phyloP scores from a whole-genome alignment of 1,139 yeast species.

The Yamadazyma friedrichii region DNA sequence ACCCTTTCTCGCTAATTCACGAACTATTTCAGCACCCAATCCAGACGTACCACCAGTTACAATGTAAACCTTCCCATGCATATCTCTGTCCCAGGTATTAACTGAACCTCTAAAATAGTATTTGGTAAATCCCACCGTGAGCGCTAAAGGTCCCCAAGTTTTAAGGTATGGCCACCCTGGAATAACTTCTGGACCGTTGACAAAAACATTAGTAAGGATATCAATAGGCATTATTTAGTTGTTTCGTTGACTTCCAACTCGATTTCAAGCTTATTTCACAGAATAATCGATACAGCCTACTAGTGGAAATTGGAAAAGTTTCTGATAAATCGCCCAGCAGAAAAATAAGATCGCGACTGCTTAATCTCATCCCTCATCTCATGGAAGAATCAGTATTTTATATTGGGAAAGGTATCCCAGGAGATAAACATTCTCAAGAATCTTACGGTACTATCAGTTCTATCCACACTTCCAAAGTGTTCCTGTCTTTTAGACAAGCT shows the following conservation, averaged over 20 bases:
- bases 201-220: conserved; percentile 60
- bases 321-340: neutral
- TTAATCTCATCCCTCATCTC: conserved; percentile 8
- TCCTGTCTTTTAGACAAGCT: conserved; percentile 55
- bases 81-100: conserved; percentile 88
- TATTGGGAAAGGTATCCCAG: conserved; percentile 48
- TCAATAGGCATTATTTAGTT: conserved; percentile 91
- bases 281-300: too few relatives aligned
- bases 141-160: conserved; percentile 37
- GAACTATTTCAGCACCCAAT: conserved; percentile 73
- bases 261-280: too few relatives aligned
- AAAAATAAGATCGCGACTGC: neutral
- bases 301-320: neutral
- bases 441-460: conserved; percentile 51
- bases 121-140: conserved; percentile 47
- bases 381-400: conserved; percentile 67
- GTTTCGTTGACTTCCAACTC: too few relatives aligned
- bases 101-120: conserved; percentile 73
- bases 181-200: conserved; percentile 67
- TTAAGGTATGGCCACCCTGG: conserved; percentile 71
- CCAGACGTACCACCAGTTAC: conserved; percentile 88
- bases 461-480: conserved; percentile 49
- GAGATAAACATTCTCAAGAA: conserved; percentile 47
- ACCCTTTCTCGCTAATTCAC: conserved; percentile 74
- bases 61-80: conserved; percentile 87